Base-by-base conservation (phyloP, 495 filamentous ascomycete species). In the Terfezia claveryi region DNA sequence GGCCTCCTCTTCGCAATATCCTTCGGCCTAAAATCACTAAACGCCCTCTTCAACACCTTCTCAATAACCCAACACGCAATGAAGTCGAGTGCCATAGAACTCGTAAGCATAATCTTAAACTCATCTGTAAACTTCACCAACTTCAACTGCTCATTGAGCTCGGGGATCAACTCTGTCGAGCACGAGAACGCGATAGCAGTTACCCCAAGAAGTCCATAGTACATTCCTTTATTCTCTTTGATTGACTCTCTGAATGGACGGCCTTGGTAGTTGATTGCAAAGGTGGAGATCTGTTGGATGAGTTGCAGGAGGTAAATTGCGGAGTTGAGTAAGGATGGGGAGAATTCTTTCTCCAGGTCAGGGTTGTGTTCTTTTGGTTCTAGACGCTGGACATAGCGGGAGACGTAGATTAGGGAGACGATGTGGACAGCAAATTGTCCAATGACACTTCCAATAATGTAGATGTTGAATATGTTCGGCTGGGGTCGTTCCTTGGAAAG, bases 221-320 rank as follows among this genome's bases (percentile, higher is more conserved):
- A 99, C 91, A 99, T 99, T 64, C 86, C 86, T 62, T 77, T 80
- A 72, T 99, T 99, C 72, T 96, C 92, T 1, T 81, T 78, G 54
- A 99, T 86, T 9, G 82, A 82, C 69, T 99, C 91, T 55, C 91
- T 83, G 80, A 99, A 99, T 4, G 91, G 91, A 23, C 91, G 83
- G 55, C 91, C 91, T 68, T 99, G 91, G 72, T 99, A 99, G 73
- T 99, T 99, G 76, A 96, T 91, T 38, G 91, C 88, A 64, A 99
- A 99, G 9, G 91, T 99, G 10, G 91, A 96, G 64, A 99, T 94
- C 65, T 99, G 92, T 68, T 99, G 91, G 70, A 99, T 96, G 49
- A 99, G 77, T 63, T 96, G 92, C 3, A 99, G 79, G 49, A 99
- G 85, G 70, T 99, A 99, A 62, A 99, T 85, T 54, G 92, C 91